These are phyloP conservation scores for Phytophthora fragariae DNA, from an alignment of 352 stramenopile species.

Conservation along the genomic window DNA sequence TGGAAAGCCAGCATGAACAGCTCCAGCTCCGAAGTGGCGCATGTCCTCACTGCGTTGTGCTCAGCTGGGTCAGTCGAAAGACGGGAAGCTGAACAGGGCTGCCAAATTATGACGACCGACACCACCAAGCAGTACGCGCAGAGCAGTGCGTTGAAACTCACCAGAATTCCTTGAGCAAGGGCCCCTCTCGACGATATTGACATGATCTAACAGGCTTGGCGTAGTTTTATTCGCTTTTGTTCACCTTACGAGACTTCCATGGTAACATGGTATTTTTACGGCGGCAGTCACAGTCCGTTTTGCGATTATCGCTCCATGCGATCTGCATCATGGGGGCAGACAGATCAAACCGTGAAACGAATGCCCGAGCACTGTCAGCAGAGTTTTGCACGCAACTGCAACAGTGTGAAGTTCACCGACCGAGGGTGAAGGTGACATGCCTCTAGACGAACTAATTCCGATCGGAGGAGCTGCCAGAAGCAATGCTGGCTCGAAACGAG, in stretches of 20 bases:
- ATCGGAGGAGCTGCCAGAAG: constrained; percentile 41
- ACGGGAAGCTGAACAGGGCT: constrained; percentile 1
- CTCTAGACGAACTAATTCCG: constrained; percentile 59
- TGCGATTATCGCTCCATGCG: constrained; percentile 3
- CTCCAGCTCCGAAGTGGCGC: constrained; percentile 4
- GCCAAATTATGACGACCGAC: not conserved
- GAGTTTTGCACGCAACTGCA: not conserved
- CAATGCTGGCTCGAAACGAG: constrained; percentile 20
- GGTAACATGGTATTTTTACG: constrained; percentile 8
- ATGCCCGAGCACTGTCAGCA: not conserved
- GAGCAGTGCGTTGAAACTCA: constrained; percentile 19
- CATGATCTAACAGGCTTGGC: not conserved
- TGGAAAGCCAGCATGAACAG: constrained; percentile 14
- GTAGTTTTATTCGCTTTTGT: not conserved
- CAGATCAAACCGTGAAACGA: constrained; percentile 18
- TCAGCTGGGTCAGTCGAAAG: not conserved
- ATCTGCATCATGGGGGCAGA: not conserved
- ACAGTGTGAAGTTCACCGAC: not conserved
- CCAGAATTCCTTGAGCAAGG: constrained; percentile 7
- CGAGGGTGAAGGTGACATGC: constrained; percentile 32
- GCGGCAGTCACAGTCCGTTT: constrained; percentile 5
- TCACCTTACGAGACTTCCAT: not conserved
- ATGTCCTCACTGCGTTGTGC: not conserved
- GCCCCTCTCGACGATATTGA: constrained; percentile 2
- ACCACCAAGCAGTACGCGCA: constrained; percentile 8